A percentile compares a stretch with the other conserved stretches of the same genome.
These are phyloP conservation scores for Citrus cavaleriei DNA, from an alignment of 345 rosid species.

Conservation along the genomic window DNA sequence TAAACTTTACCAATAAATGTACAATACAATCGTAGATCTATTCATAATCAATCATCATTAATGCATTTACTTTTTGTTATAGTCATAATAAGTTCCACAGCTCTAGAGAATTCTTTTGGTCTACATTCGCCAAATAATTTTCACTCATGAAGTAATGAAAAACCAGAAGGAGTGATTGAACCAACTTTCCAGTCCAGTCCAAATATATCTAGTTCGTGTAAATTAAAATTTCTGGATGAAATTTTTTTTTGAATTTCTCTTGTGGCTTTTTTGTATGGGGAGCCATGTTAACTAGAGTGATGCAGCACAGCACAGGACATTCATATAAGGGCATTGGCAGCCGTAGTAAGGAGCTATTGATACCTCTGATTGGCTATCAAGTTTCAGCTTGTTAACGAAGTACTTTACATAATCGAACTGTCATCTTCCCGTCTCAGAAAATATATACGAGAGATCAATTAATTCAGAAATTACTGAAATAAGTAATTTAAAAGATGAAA, in stretches of 20 bases:
- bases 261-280: neutral
- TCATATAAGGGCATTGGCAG: too few species aligned
- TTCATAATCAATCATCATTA: neutral
- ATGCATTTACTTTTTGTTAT: constrained; percentile 35
- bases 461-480: too few species aligned
- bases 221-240: too few species aligned
- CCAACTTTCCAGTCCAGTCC: constrained; percentile 63
- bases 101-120: constrained; percentile 35
- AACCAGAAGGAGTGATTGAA: constrained; percentile 64
- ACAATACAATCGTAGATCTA: neutral
- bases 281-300: neutral
- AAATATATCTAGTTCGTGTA: neutral
- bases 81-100: constrained; percentile 45
- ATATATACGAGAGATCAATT: too few species aligned
- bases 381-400: too few species aligned
- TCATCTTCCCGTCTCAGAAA: too few species aligned
- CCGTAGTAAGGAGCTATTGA: too few species aligned
- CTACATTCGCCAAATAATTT: constrained; percentile 33
- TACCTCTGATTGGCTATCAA: too few species aligned
- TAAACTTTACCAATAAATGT: neutral
- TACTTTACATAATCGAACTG: too few species aligned
- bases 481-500: too few species aligned
- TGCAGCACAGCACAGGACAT: too few species aligned
- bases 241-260: too few species aligned
- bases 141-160: constrained; percentile 48